Evolutionary conservation across 2,329 filamentous ascomycete species (phyloP), one percentile per base, ranked within the genome.

Genomic region (Grosmannia clavigera): DNA sequence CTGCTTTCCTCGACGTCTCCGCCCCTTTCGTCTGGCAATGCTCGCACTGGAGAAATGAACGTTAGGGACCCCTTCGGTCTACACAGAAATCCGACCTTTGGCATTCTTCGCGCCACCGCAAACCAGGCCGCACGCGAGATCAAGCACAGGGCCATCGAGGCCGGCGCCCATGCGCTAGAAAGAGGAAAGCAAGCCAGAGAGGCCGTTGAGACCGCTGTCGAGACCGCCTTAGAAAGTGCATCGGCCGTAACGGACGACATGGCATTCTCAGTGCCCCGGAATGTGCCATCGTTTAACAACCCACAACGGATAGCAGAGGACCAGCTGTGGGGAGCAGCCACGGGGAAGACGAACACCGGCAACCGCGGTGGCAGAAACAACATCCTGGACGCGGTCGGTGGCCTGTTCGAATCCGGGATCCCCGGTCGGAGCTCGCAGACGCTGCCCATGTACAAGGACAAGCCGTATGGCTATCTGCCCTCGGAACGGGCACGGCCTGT

Each of bases 371-470:
- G 56, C 35, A n/a, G 48, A 25, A 73, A 75, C 61, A 78, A 75
- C 55, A 77, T 90, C 48, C 77, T 86, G 56, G 81, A 81, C 66
- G 83, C 81, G 63, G 76, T 90, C 43, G 81, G 81, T 57, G 79
- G 78, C 61, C 79, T 91, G 62, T 85, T 92, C 63, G 82, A 85
- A 29, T 72, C 62, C 40, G 63, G 68, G 75, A 62, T 68, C 25
- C n/a, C 58, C 52, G 55, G 57, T 38, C 54, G 61, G 33, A 40
- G 35, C 22, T 48, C 55, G 31, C 76, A 71, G 62, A 77, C 83
- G 61, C 76, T 99, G 64, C 94, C 94, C 54, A 92, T 97, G 88
- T 99, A 99, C 77, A 99, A 99, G 75, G 94, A 99, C 75, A 99
- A 99, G 72, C 94, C 94, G n/a, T 94, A 89, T 70, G 80, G 79